Base-by-base conservation (phyloP, 768 basidiomycete species). In the Mycena belliarum region DNA sequence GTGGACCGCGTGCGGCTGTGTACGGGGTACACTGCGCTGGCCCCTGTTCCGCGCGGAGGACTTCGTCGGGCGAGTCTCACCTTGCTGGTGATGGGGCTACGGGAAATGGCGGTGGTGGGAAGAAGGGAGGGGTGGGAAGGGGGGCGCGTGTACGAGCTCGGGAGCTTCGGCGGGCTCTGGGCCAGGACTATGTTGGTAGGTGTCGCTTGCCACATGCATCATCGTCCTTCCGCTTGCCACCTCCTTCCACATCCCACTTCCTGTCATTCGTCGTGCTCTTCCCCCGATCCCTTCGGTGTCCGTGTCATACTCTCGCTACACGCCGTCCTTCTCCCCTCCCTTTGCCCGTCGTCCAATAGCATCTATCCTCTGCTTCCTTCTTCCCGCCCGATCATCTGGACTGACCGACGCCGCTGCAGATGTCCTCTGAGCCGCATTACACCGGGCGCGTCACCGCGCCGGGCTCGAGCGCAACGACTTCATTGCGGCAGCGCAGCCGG, bases 121-220 rank as follows among this genome's bases (percentile, higher is more conserved):
- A 6, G 21, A 12, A 4, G 28, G 38, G 18, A 32, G 35, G 41
- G n/a, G 24, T 16, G 20, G 15, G 21, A 1, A 16, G 41, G 9
- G 51, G 55, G 50, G 32, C 55, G 52, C 15, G 60, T 62, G 16
- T 81, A 82, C 65, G 72, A 72, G 4, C 73, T 72, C 10, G 82
- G 82, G 23, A 63, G 73, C 11, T 68, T 84, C 44, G 66, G 61
- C 40, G 82, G 82, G 12, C 69, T 79, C 18, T 83, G 79, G 77
- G 72, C 79, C 52, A 81, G 82, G 15, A 72, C 76, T 8, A 73
- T 81, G 70, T 60, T 80, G 78, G 57, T 58, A 40, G 8, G 57
- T 51, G n/a, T 18, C 18, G 23, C 8, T 49, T 35, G 7, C 29
- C 29, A 32, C 29, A 6, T 14, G 7, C 29, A 32, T 32, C 29